phyloP scores from a whole-genome alignment of 1,139 yeast genomes.

The Meyerozyma carpophila region DNA sequence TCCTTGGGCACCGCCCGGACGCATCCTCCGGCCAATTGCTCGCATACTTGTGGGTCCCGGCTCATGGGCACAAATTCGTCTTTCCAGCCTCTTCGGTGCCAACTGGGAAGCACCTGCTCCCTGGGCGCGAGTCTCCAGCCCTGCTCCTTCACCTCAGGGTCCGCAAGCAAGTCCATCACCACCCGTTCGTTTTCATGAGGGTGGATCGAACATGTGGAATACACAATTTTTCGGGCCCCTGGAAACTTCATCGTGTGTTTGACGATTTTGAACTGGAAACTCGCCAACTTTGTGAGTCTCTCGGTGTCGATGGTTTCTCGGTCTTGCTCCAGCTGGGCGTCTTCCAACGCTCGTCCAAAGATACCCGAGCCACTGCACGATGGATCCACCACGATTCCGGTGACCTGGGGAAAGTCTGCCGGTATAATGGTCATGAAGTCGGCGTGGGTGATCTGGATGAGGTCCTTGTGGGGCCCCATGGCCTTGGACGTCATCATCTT shows the following conservation, averaged over 20 bases:
- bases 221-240: conserved; percentile 69
- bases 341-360: conserved; percentile 73
- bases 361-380: conserved; percentile 98
- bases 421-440: conserved; percentile 79
- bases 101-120: conserved; percentile 62
- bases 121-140: conserved; percentile 77
- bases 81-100: conserved; percentile 81
- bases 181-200: conserved; percentile 92
- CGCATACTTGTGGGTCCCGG: conserved; percentile 37
- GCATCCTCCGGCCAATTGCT: conserved; percentile 73
- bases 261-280: conserved; percentile 82
- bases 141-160: conserved; percentile 47
- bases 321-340: conserved; percentile 36
- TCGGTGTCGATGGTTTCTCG: conserved; percentile 44
- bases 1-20: conserved; percentile 77
- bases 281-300: conserved; percentile 68
- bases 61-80: conserved; percentile 56
- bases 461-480: conserved; percentile 45
- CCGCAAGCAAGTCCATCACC: conserved; percentile 69
- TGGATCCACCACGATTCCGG: conserved; percentile 89
- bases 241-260: conserved; percentile 87
- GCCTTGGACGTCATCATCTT: conserved; percentile 77
- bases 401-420: conserved; percentile 53
- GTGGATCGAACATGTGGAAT: conserved; percentile 93
- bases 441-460: conserved; percentile 68